Evolutionary conservation across 129 eudicot species (phyloP), one percentile per base, ranked within the genome.

Genomic region (Artemisia tridentata): DNA sequence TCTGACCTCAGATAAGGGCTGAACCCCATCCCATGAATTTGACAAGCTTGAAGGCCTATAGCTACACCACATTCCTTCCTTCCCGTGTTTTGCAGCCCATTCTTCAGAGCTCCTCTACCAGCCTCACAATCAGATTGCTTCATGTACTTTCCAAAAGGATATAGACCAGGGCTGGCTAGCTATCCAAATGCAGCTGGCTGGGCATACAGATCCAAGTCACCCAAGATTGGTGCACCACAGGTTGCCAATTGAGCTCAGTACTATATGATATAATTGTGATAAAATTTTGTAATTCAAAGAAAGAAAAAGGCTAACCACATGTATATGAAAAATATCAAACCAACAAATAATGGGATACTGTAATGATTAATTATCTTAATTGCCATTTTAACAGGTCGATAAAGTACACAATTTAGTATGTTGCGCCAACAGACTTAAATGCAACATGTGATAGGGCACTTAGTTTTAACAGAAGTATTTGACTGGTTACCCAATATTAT

Each of bases 191-290:
- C 89, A 72, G 97, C 96, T 23, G 96, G 92, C 5, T 0, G 34
- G 34, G 34, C 85, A 88, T 87, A 72, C 90, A 93, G 89, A 88
- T 86, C 8, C 34, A 96, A 84, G 79, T 93, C 98, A 15, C 98
- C 96, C 59, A 92, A 91, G 65, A 93, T 20, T 62, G 96, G 96
- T 47, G 96, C 98, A 62, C 97, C 96, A 64, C 84, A 83, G 11
- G 91, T 86, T 49, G 98, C 97, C 72, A 93, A 61, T 75, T 93
- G 99, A 72, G 96, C 93, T 72, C 99, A 86, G 67, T 87, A 87
- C 96, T 93, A 82, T 55, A 76, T 12, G 17, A 68, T 1, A 45
- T 46, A 21, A 21, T 27, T 52, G 49, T 60, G 52, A 45, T 63
- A 49, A 41, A 54, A 7, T 20, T 23, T 67, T 5, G 14, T 15